Base-by-base conservation (phyloP, 768 basidiomycete genomes). In the Russula emetica region DNA sequence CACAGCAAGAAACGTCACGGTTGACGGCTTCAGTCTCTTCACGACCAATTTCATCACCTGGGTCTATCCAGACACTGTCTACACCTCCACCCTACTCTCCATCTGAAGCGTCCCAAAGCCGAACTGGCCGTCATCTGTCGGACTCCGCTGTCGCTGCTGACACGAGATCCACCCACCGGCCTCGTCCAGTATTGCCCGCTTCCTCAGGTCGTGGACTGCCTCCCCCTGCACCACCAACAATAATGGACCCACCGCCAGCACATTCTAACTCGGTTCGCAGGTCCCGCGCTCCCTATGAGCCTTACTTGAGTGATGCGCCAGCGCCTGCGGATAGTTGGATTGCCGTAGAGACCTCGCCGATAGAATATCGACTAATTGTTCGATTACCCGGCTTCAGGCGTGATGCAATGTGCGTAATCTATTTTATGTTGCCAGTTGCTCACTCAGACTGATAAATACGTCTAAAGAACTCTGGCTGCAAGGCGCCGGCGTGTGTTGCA, bases 401-500 rank as follows among this genome's bases (percentile, higher is more conserved):
- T 61, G 85, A 88, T 60, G 81, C 80, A 14, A 89, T 89, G 83
- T 77, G 51, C 64, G 83, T 78, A 52, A 58, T 52, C 13, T 28
- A 54, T 58, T 26, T 54, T 26, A 49, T 56, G 61, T 44, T 49
- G 49, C 56, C 28, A 40, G 30, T 34, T 24, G 11, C 44, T 62
- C 30, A 49, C 49, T 55, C 44, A 53, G 45, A 67, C 55, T 20
- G 53, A 45, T 36, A 51, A 54, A 34, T 28, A 14, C 38, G 61
- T 54, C 38, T 47, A 7, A 61, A 84, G 83, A 69, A 90, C 86
- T 3, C 76, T 90, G 38, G 82, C 88, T 8, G 86, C 85, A 9
- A 82, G 85, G 70, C 78, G 81, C 61, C 79, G 83, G 54, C 81
- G 85, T 24, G 83, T 89, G 62, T 69, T 90, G 50, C 88, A 90